Percentiles rank a stretch among this genome's conserved stretches.
These are phyloP conservation scores for Didymella sp. DNA, from an alignment of 2,329 filamentous ascomycete species.

Conservation along the genomic window DNA sequence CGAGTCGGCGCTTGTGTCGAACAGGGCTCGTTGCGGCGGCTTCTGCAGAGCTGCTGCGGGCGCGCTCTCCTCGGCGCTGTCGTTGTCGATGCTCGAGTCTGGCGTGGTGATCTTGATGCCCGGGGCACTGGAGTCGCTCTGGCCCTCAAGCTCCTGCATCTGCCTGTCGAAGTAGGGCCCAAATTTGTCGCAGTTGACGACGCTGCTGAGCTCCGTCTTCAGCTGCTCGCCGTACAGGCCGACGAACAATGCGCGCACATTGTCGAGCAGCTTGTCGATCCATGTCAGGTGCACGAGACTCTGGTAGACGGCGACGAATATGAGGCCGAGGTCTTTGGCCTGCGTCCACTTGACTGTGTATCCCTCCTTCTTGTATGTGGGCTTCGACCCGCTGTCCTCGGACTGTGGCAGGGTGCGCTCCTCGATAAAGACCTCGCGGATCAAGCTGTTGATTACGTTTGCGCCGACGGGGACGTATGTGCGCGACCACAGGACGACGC, in stretches of 20 bases:
- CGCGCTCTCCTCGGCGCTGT: constrained; percentile 58
- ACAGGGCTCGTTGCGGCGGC: constrained; percentile 38
- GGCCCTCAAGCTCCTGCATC: constrained; percentile 77
- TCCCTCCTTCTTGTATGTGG: constrained; percentile 86
- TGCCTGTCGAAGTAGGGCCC: constrained; percentile 96
- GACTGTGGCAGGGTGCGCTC: constrained; percentile 74
- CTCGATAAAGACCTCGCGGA: constrained; percentile 97
- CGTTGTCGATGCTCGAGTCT: constrained; percentile 58
- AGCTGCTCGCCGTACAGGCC: constrained; percentile 89
- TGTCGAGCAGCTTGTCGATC: constrained; percentile 96
- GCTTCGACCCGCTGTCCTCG: constrained; percentile 68
- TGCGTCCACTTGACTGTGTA: constrained; percentile 95
- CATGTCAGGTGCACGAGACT: constrained; percentile 93
- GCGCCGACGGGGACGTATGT: constrained; percentile 81
- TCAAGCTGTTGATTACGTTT: constrained; percentile 89
- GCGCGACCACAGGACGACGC: constrained; percentile 95
- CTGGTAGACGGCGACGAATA: constrained; percentile 98
- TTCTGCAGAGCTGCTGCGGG: constrained; percentile 61
- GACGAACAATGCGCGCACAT: constrained; percentile 90
- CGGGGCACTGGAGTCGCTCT: constrained; percentile 50
- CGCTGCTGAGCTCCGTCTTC: constrained; percentile 77
- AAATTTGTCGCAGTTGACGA: constrained; percentile 78
- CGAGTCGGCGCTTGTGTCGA: constrained; percentile 67
- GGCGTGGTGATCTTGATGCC: constrained; percentile 56
- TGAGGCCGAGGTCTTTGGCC: constrained; percentile 89